Percentiles rank a stretch among this genome's conserved stretches.
Conservation (phyloP, 345 rosid species). For the Pugionium cornutum region DNA sequence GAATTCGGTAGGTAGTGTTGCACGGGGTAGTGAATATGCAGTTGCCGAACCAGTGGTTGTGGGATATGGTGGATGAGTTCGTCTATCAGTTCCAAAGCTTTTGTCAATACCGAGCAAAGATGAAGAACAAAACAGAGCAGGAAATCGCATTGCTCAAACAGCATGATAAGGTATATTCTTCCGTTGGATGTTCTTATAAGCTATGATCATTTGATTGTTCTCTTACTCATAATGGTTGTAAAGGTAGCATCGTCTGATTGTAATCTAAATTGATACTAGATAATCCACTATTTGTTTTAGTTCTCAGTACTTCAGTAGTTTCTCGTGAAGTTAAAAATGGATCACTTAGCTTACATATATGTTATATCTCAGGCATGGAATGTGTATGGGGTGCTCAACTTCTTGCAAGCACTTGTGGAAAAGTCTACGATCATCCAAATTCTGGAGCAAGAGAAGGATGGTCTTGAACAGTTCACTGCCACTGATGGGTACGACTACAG, state of each 20-base stretch:
- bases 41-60: slow-evolving; percentile 95
- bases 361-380: slow-evolving; percentile 74
- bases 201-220: not conserved
- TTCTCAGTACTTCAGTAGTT: too few relatives aligned
- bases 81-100: slow-evolving; percentile 97
- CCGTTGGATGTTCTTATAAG: not conserved
- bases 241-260: too few relatives aligned
- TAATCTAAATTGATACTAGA: too few relatives aligned
- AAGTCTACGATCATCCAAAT: slow-evolving; percentile 84
- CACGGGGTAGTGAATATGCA: slow-evolving; percentile 97
- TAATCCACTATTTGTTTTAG: too few relatives aligned
- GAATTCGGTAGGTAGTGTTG: slow-evolving; percentile 65
- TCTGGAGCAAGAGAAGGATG: slow-evolving; percentile 90
- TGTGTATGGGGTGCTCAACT: slow-evolving; percentile 97
- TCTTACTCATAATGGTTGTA: too few relatives aligned
- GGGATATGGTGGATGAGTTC: slow-evolving; percentile 99
- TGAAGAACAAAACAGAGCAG: slow-evolving; percentile 88
- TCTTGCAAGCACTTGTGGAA: slow-evolving; percentile 96
- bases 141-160: slow-evolving; percentile 82
- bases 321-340: too few relatives aligned
- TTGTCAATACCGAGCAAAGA: slow-evolving; percentile 93
- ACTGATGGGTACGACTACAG: slow-evolving; percentile 94
- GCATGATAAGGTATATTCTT: slow-evolving; percentile 60
- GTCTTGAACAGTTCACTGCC: slow-evolving; percentile 88
- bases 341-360: too few relatives aligned